Base-by-base conservation (phyloP, 2,329 filamentous ascomycete genomes). In the Clonostachys rosea region DNA sequence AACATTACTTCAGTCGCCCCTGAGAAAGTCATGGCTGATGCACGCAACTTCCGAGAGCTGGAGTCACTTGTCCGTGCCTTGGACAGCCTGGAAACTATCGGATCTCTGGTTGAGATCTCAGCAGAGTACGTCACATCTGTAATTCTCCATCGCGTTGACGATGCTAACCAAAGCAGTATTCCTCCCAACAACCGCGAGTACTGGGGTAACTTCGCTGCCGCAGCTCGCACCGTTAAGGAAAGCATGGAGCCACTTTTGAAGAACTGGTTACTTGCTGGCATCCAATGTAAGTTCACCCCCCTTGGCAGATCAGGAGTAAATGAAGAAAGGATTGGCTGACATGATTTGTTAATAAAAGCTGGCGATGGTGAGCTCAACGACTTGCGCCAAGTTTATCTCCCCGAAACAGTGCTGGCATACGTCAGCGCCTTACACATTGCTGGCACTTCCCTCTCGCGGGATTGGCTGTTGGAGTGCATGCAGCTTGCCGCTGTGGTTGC, bases 361-460 rank as follows among this genome's bases (percentile, higher is more conserved):
- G 86, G 86, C 58, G 77, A 81, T 49, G 62, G 72, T 14, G 81
- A 88, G 47, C 77, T 90, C 43, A 67, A 68, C 43, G 68, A 75
- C 20, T 80, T 97, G 45, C 83, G 91, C 54, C 78, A 83, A 47
- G 79, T 81, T 1, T 97, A 95, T 65, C 75, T 99, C 4, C 91
- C 94, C 3, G 91, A 96, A 62, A 79, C 89, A 16, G 74, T 96
- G 40, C 76, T 99, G 44, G 89, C 87, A 4, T 96, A 94, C 63
- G 82, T 94, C 60, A 85, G 81, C 57, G 84, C 87, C 2, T 72
- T 97, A 44, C 87, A 95, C 62, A 87, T 87, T 59, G 86, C 87
- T 0, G 90, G 89, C 5, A 84, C 83, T 42, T 77, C 81, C 43
- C 71, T 95, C 40, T 86, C 83, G 42, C 83, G 90, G 40, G 88